phyloP scores from a whole-genome alignment of 805 yeast species.

The Diddensiella transvaalensis region DNA sequence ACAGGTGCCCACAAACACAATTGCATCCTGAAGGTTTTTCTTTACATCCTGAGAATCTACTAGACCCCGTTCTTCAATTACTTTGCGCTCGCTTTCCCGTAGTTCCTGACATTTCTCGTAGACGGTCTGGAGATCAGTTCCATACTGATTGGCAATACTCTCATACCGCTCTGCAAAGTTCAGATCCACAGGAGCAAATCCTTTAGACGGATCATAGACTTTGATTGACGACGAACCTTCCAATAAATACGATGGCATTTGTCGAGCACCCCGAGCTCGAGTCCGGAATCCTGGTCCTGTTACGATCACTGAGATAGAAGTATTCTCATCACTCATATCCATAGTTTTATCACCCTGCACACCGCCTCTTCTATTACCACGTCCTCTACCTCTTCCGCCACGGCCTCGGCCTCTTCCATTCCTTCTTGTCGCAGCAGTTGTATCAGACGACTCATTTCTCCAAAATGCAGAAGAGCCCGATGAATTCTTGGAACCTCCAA shows the following conservation, averaged over 20 bases:
- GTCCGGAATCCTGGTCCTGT: conserved; percentile 17
- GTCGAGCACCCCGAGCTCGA: conserved; percentile 7
- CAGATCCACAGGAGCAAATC: conserved; percentile 5
- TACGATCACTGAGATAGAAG: background rate
- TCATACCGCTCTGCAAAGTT: background rate
- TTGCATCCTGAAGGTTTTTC: conserved; percentile 84
- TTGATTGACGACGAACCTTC: conserved; percentile 6
- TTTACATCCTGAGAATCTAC: conserved; percentile 85
- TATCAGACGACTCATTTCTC: too few relatives aligned
- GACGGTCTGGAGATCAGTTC: conserved; percentile 59
- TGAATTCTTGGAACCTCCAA: too few relatives aligned
- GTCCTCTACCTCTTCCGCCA: background rate
- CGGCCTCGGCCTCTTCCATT: background rate
- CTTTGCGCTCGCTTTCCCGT: conserved; percentile 68
- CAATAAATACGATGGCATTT: conserved; percentile 10
- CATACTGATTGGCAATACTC: background rate
- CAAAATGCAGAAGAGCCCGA: background rate
- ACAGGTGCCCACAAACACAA: conserved; percentile 83
- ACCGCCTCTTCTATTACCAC: background rate
- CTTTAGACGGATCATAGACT: background rate
- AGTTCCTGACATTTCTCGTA: conserved; percentile 69
- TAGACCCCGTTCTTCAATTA: conserved; percentile 75
- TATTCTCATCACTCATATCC: background rate
- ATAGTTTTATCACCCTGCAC: background rate
- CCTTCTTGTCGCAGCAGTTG: too few relatives aligned